Evolutionary conservation across 1,139 yeast species (phyloP), one percentile per base, ranked within the genome.

Genomic region (Saccharomycopsis hybrid): DNA sequence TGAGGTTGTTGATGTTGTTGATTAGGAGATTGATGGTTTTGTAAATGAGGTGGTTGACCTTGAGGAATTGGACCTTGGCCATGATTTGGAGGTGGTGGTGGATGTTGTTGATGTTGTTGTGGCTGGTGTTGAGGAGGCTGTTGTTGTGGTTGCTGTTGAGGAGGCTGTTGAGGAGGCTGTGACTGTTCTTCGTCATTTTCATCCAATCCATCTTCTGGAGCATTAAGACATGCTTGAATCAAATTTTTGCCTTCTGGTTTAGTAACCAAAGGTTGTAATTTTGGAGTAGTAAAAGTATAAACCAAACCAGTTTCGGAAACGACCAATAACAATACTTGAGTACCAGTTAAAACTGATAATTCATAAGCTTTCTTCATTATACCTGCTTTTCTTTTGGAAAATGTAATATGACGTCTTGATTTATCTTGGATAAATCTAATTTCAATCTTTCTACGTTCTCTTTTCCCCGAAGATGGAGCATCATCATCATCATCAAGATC

Each of bases 311-410:
- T 92, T 68, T 92, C 98, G 49, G 95, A 85, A 41, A 92, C 97
- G 54, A 94, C 98, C 60, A 92, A 77, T 54, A 92, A 73, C 58
- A 92, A 76, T 36, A 92, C 97, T 68, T 92, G 98, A 41, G 97
- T 92, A 48, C 98, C 98, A 7, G 98, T 92, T 60, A 92, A 76
- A 47, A 94, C 97, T 29, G 95, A 84, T 58, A 92, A 76, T 67
- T 92, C 98, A 69, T 92, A 92, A 18, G 98, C 98, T 72, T 85
- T 92, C 71, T 92, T 92, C 98, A 92, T 92, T 62, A 92, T 92
- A 57, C 98, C 98, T 42, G 97, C 97, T 70, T 92, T 90, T 69
- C 98, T 85, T 72, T 92, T 92, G 49, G 96, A 87, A 62, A 92
- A 92, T 30, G 98, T 92, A 60, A 92, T 92, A 69, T 92, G 98